Evolutionary conservation across 495 filamentous ascomycete genomes (phyloP), one percentile per base, ranked within the genome.

Genomic region (Aspergillus asperescens): DNA sequence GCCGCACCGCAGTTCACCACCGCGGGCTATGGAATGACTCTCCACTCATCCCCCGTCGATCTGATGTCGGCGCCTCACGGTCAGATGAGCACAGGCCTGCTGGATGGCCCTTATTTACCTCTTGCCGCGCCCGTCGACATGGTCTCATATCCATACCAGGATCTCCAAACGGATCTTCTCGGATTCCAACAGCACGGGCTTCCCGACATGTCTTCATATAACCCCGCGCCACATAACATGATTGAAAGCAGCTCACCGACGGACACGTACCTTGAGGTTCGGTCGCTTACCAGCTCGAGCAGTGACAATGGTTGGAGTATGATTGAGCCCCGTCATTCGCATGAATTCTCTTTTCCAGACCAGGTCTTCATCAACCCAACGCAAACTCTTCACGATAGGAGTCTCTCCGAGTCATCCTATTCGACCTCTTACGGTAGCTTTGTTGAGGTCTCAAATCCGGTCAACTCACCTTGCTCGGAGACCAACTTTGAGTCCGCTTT

Each of bases 291-390:
- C 19, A 81, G 79, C 55, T 88, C 88, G 9, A 80, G 81, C 55
- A 91, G 87, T 65, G 90, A 94, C 56, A 86, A 88, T 63, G 88
- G 88, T 32, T 96, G 90, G 90, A 80, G 77, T 39, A 77, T 80
- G 19, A 81, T 93, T 15, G 87, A 92, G 54, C 75, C 79, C 50
- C 75, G 75, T 61, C 63, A 77, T 66, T 63, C 83, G 63, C 56
- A 81, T 66, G 65, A 76, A 58, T 71, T 78, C 51, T 70, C 74
- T 6, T 79, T 70, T 62, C 72, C 77, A 12, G 72, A 80, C 40
- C 67, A 70, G 40, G 69, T 86, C 48, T 89, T 94, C 51, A 90
- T 91, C 71, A 93, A 94, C 63, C 90, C 90, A 2, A 80, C 82
- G 52, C 86, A 94, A 66, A 89, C 88, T 0, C 73, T 96, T 40